Base-by-base conservation (phyloP, 108 stramenopile species). In the Epipyxis sp. region DNA sequence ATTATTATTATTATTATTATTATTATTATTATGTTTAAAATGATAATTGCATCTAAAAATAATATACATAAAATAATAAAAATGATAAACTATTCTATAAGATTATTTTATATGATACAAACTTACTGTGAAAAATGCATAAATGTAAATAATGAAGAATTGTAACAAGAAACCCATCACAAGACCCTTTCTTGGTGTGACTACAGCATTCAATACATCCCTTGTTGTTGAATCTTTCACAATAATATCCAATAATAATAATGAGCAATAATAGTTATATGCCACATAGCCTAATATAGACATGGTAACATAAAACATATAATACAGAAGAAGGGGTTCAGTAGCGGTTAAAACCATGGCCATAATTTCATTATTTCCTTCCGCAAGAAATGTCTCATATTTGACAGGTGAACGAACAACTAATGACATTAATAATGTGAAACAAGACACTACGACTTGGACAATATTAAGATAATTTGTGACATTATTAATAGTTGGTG, bases 121-220 rank as follows among this genome's bases (percentile, higher is more conserved):
- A 65, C 61, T 29, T 65, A 65, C 61, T 32, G 65, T 27, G 0
- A 81, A 20, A 29, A 82, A 57, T 50, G 81, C 32, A 67, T 78
- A 85, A 29, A 76, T 79, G 77, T 85, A 78, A 20, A 81, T 40
- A 34, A 76, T 44, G 34, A 85, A 42, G 43, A 78, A 13, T 37
- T 42, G 2, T n/a, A 85, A 41, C 13, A 85, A 42, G 0, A 77
- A 1, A 6, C 77, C 81, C 84, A 82, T 82, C n/a, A 44, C 44
- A 30, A 85, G 77, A n/a, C 78, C 78, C 30, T 69, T 62, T 10
- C 77, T 65, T 2, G 84, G 84, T 37, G 71, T 78, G 1, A 81
- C 30, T n/a, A 85, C 77, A 16, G 84, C 84, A 34, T 80, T 78
- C 37, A 85, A n/a, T 32, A 85, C 81, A 54, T 85, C 81, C 30